Evolutionary conservation across 805 yeast species (phyloP).

Genomic region (Pichia insulana): DNA sequence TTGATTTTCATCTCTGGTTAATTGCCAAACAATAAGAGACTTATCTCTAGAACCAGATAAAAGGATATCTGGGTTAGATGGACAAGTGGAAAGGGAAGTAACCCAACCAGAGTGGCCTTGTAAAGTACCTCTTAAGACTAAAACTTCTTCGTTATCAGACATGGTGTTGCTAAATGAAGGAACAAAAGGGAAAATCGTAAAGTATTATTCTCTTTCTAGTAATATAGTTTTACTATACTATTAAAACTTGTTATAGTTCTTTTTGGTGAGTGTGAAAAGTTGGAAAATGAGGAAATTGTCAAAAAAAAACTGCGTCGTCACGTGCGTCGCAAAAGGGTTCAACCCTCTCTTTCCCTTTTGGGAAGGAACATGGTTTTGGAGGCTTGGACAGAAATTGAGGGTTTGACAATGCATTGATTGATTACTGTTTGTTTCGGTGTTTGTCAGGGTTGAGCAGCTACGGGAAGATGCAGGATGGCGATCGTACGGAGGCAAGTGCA

Average conservation of each 20-base stretch:
- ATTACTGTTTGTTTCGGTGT: no score
- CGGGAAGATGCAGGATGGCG: background rate
- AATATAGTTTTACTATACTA: no score
- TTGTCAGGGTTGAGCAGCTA: no score
- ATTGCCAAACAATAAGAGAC: slow-evolving; percentile 96
- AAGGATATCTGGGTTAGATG: slow-evolving; percentile 95
- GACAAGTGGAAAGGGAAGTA: slow-evolving; percentile 95
- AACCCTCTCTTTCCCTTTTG: background rate
- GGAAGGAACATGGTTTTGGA: background rate
- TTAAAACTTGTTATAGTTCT: no score
- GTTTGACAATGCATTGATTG: no score
- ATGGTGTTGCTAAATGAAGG: slow-evolving; percentile 26
- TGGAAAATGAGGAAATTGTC: background rate
- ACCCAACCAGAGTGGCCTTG: slow-evolving; percentile 97
- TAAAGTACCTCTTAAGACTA: slow-evolving; percentile 99
- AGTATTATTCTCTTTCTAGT: background rate
- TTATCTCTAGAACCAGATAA: slow-evolving; percentile 99
- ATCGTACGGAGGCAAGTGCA: background rate
- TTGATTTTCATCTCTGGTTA: slow-evolving; percentile 90
- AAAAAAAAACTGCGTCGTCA: background rate
- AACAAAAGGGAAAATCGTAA: background rate
- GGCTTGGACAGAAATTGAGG: no score
- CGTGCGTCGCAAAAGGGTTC: background rate
- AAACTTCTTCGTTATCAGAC: slow-evolving; percentile 82
- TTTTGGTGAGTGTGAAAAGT: no score